Conservation (phyloP, 257 asterid species). For the Solanum bulbocastanum region DNA sequence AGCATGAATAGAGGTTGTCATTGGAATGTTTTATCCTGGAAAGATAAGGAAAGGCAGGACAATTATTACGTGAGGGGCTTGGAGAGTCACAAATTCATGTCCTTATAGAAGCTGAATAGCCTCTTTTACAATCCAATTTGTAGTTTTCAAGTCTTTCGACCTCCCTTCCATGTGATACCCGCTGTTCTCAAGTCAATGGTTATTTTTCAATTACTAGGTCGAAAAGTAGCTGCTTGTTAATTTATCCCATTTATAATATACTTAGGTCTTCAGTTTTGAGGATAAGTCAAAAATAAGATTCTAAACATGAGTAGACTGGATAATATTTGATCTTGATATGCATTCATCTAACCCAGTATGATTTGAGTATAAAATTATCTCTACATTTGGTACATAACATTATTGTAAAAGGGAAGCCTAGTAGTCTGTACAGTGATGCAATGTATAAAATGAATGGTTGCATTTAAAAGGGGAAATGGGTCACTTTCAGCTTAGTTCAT, state of each 20-base stretch:
- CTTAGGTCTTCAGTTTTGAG: background rate
- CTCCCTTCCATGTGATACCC: constrained; percentile 10
- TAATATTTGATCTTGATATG: background rate
- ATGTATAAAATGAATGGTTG: constrained; percentile 9
- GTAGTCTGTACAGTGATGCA: background rate
- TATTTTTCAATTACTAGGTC: background rate
- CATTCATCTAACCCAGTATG: background rate
- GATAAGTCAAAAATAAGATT: background rate
- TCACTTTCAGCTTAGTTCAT: constrained; percentile 13
- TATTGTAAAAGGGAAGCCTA: background rate
- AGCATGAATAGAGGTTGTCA: constrained; percentile 7
- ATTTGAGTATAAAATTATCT: background rate
- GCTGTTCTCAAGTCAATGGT: background rate
- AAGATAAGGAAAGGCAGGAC: constrained; percentile 42
- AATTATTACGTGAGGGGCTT: constrained; percentile 26
- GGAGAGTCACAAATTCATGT: constrained; percentile 26
- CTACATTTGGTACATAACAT: background rate
- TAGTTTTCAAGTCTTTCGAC: constrained; percentile 23
- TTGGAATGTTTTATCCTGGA: constrained; percentile 19
- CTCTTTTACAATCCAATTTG: constrained; percentile 24
- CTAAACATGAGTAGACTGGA: background rate
- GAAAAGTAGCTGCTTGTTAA: background rate
- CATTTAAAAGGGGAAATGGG: constrained; percentile 17
- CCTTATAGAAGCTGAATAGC: constrained; percentile 18
- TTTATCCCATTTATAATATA: background rate